phyloP scores from a whole-genome alignment of 202 grass and related monocot genomes.

The Schoenoplectus triqueter region DNA sequence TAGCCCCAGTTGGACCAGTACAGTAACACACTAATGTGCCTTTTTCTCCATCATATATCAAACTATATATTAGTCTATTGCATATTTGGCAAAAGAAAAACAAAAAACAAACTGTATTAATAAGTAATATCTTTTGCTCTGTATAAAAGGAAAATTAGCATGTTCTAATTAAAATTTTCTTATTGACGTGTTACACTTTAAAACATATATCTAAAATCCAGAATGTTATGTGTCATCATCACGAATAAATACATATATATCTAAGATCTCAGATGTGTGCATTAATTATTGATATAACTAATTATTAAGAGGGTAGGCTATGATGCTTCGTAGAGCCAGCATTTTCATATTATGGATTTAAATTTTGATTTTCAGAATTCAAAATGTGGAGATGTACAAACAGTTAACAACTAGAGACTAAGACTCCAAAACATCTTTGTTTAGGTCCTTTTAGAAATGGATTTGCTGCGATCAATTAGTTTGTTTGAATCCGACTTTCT shows the following conservation, averaged over 20 bases:
- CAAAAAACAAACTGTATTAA: no score
- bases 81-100: not conserved
- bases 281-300: not conserved
- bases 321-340: not conserved
- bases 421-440: not conserved
- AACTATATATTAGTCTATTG: not conserved
- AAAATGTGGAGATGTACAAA: not conserved
- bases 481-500: conserved; percentile 15
- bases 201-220: conserved; percentile 8
- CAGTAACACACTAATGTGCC: not conserved
- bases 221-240: not conserved
- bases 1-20: not conserved
- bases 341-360: not conserved
- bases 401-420: not conserved
- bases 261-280: not conserved
- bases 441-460: conserved; percentile 27
- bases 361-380: not conserved
- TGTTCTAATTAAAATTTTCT: no score
- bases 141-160: not conserved
- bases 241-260: not conserved
- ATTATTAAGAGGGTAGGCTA: not conserved
- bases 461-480: conserved; percentile 27
- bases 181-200: not conserved
- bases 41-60: not conserved
- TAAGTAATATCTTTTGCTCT: no score